Conservation (phyloP, 257 asterid species). For the Jacaranda copaia region DNA sequence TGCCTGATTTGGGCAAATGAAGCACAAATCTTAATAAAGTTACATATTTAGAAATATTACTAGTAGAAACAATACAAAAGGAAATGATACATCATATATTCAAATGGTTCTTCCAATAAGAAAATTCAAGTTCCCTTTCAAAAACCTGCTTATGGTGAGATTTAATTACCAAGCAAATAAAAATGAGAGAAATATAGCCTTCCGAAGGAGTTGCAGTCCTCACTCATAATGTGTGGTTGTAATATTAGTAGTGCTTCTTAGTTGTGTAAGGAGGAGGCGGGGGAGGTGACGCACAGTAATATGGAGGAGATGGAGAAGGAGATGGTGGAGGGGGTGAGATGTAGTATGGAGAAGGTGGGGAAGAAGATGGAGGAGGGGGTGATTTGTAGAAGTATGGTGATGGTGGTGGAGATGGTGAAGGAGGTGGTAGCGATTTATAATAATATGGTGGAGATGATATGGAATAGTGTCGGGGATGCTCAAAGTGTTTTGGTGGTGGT, state of each 20-base stretch:
- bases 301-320: constrained; percentile 5
- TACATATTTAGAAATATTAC: background rate
- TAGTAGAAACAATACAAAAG: background rate
- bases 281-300: background rate
- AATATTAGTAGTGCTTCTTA: background rate
- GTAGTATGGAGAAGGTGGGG: background rate
- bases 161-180: background rate
- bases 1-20: constrained; percentile 3
- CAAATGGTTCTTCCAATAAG: constrained; percentile 1
- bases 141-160: background rate
- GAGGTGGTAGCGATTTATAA: background rate
- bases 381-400: background rate
- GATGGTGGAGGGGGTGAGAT: constrained; percentile 7
- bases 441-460: background rate
- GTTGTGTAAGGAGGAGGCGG: background rate
- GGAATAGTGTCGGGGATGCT: background rate
- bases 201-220: background rate
- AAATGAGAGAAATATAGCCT: constrained; percentile 5
- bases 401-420: background rate
- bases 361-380: background rate
- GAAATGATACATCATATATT: background rate
- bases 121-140: background rate
- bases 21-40: constrained; percentile 12
- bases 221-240: background rate
- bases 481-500: background rate